Percentiles rank a stretch among this genome's conserved stretches.
These are phyloP conservation scores for Telfairia occidentalis DNA, from an alignment of 331 rosid species.

Conservation along the genomic window DNA sequence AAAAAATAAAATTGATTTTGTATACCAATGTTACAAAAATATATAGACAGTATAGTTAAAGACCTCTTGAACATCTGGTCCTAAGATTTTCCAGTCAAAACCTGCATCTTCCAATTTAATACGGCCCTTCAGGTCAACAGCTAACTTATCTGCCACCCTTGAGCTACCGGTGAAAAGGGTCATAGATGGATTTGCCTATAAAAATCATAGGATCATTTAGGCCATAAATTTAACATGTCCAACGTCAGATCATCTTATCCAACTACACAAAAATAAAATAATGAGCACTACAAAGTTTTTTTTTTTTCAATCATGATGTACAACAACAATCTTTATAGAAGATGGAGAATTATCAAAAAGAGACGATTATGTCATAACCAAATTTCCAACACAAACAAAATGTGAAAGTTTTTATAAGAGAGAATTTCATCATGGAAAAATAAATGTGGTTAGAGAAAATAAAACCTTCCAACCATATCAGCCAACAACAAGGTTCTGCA, in stretches of 20 bases:
- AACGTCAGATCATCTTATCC: neutral
- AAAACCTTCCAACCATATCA: neutral
- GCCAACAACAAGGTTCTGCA: neutral
- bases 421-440: neutral
- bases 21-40: conserved; percentile 2
- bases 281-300: neutral
- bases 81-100: conserved; percentile 92
- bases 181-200: conserved; percentile 80
- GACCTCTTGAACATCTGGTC: conserved; percentile 96
- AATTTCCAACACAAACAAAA: too few relatives aligned
- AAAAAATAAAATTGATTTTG: conserved; percentile 8
- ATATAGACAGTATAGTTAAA: neutral
- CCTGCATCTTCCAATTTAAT: conserved; percentile 96
- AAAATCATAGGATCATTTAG: conserved; percentile 9
- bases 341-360: neutral
- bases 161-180: conserved; percentile 98
- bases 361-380: too few relatives aligned
- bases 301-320: neutral
- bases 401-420: neutral
- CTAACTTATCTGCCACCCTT: conserved; percentile 89
- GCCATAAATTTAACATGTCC: neutral
- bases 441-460: neutral
- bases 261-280: neutral
- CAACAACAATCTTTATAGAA: neutral
- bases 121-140: conserved; percentile 72